phyloP scores from a whole-genome alignment of 148 eudicot genomes.

The Pharnaceum exiguum region DNA sequence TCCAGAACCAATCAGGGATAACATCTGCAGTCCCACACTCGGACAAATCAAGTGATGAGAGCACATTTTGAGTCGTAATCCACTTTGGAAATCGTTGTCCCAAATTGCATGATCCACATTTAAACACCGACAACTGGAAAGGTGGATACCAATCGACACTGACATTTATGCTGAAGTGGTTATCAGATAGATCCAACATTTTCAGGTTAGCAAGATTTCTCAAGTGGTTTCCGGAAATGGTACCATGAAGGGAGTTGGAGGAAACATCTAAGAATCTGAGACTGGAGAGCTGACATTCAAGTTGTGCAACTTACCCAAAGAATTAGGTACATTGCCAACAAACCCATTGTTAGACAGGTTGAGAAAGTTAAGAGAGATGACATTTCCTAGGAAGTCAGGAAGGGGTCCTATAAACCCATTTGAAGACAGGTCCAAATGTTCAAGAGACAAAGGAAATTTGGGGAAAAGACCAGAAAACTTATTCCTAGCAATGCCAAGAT shows the following conservation, averaged over 20 bases:
- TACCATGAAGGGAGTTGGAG: constrained; percentile 20
- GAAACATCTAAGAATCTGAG: constrained; percentile 22
- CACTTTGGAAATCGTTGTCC: constrained; percentile 37
- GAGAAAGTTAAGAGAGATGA: constrained; percentile 5
- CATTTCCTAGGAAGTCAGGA: constrained; percentile 4
- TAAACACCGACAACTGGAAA: constrained; percentile 24
- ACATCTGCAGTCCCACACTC: constrained; percentile 24
- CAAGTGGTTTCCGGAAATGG: constrained; percentile 27
- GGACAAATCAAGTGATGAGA: constrained; percentile 13
- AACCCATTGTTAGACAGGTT: constrained; percentile 8
- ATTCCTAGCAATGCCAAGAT: neutral
- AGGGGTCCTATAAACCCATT: neutral
- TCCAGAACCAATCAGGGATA: constrained; percentile 36
- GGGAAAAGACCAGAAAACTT: neutral
- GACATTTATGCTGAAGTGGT: constrained; percentile 21
- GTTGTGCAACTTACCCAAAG: neutral
- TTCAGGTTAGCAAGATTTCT: constrained; percentile 16
- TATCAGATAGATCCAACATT: constrained; percentile 8
- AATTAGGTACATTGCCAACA: neutral
- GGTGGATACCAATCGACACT: constrained; percentile 32
- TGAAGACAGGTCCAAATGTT: neutral
- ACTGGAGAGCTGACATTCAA: constrained; percentile 20
- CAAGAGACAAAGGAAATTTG: neutral
- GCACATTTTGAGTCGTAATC: constrained; percentile 20
- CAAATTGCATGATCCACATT: constrained; percentile 25